Evolutionary conservation across 257 asterid genomes (phyloP), one percentile per base, ranked within the genome.

Genomic region (Pogostemon cablin): DNA sequence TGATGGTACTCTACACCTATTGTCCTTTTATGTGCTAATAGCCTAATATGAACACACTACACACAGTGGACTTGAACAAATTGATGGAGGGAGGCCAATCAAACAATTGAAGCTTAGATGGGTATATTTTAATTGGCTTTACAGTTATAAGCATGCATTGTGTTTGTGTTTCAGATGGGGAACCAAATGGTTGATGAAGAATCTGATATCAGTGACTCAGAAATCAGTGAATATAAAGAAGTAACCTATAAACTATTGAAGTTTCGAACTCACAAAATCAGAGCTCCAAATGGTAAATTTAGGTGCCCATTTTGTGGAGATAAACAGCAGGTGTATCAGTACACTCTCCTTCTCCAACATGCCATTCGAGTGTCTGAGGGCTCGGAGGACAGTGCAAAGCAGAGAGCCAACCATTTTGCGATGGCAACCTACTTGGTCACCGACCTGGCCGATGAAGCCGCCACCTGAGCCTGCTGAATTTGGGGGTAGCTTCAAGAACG

Each of bases 361-460:
- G 61, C 68, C 12, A 52, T 60, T 6, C 62, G 17, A 10, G 69
- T 71, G 38, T 53, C 69, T 5, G 63, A 39, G 59, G 74, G 48
- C 40, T 44, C 48, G 12, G 3, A 2, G n/a, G 40, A 25, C 6
- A 53, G 37, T 7, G 5, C 8, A 17, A 53, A 53, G 63, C 76
- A 71, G 69, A 71, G 63, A 11, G 69, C 69, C 3, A 72, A 72
- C 63, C 76, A 71, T 7, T 41, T 10, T 4, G 76, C 71, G 6
- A 35, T 69, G 41, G 80, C 80, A 7, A 57, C 52, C 9, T 76
- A 37, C 63, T 35, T 76, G 40, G 80, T 39, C n/a, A 10, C 11
- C 2, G 44, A 65, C 50, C 60, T 60, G 4, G 75, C 66, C 3
- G 2, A 3, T 3, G 55, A 75, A 7, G 68, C 5, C 15, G 0